Base-by-base conservation (phyloP, 2,329 filamentous ascomycete species). In the Trichoderma hamatum region DNA sequence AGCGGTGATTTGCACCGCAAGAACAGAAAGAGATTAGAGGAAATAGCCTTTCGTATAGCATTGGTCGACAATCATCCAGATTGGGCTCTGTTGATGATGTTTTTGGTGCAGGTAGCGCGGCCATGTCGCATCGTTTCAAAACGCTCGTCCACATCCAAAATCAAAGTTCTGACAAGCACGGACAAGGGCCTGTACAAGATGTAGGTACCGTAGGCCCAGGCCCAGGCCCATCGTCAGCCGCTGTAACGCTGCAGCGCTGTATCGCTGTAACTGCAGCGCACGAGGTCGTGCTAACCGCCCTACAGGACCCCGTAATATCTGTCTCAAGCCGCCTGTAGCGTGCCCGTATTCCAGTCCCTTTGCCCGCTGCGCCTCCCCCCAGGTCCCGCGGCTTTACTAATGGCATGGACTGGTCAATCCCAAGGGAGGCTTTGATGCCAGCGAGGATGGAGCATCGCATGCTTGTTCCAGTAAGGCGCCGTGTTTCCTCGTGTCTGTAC, bases 401-500 rank as follows among this genome's bases (percentile, higher is more conserved):
- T 36, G 34, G 34, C 19, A 49, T 32, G 28, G 28, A 13, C 46
- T 49, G 19, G 39, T 21, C 13, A n/a, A 36, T 54, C 21, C 26
- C 49, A 64, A 64, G 49, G 61, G 61, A 55, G 61, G 34, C n/a
- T 36, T 64, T 32, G 46, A 54, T 55, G 61, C 60, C 61, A 51
- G 30, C 26, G 11, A 14, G 46, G 16, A 54, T 63, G 60, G 60
- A 36, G 60, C 60, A 52, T 39, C 46, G 3, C 39, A 16, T 36
- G 30, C 60, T 63, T 54, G 24, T 63, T 63, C 46, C 14, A 63
- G 60, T 63, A 63, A 63, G 60, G 60, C 60, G 60, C 30, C 39
- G 34, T 16, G 36, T 28, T 62, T 32, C 26, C 59, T 43, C n/a
- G 46, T 51, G 28, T 34, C 46, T 21, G 46, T 49, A 49, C 46